Conservation (phyloP, 768 basidiomycete species). For the Lentinula boryana region DNA sequence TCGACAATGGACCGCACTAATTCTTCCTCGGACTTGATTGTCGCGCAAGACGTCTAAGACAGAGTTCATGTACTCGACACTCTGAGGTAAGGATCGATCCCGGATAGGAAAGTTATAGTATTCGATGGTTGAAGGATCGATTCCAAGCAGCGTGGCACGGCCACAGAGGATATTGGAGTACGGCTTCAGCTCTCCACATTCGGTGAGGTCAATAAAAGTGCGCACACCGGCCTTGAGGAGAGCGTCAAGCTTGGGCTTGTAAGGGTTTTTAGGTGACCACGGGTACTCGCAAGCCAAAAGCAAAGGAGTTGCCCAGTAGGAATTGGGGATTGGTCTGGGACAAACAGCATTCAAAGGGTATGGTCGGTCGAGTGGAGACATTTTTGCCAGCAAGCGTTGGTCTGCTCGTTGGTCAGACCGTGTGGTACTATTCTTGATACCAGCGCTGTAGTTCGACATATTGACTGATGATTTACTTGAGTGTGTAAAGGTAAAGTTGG, state of each 20-base stretch:
- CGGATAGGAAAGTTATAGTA: conserved; percentile 79
- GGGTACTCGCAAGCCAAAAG: conserved; percentile 82
- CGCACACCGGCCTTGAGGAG: conserved; percentile 68
- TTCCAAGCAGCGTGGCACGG: conserved; percentile 49
- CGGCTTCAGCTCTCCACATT: conserved; percentile 66
- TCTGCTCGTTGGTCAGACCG: conserved; percentile 2
- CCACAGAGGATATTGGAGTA: conserved; percentile 51
- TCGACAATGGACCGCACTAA: conserved; percentile 72
- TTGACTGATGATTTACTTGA: not conserved
- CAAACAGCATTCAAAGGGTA: conserved; percentile 11
- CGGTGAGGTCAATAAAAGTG: conserved; percentile 83
- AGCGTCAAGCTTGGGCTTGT: conserved; percentile 66
- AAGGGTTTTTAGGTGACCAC: conserved; percentile 54
- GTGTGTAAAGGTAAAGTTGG: not conserved
- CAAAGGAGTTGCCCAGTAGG: conserved; percentile 73
- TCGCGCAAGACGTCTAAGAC: conserved; percentile 57
- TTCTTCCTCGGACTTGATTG: conserved; percentile 51
- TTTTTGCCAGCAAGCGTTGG: conserved; percentile 11
- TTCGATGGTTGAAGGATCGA: conserved; percentile 50
- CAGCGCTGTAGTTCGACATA: not conserved
- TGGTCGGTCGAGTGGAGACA: conserved; percentile 9
- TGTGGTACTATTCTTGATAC: not conserved
- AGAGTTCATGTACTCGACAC: conserved; percentile 48
- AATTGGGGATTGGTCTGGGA: conserved; percentile 71
- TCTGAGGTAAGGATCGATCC: conserved; percentile 63